These are phyloP conservation scores for Lactarius akahatsu DNA, from an alignment of 768 basidiomycete genomes.

Conservation along the genomic window DNA sequence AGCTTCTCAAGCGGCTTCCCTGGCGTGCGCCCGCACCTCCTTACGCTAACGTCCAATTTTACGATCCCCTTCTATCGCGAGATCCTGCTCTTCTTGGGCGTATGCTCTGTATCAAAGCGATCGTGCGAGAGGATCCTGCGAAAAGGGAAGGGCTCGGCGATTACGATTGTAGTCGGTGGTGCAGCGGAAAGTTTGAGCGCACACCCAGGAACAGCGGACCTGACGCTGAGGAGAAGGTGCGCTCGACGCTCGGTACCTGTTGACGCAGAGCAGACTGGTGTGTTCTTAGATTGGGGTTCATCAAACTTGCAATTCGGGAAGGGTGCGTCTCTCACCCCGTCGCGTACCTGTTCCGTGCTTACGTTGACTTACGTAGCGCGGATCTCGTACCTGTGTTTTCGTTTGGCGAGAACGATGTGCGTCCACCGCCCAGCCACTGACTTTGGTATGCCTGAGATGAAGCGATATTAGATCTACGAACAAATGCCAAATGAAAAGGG, in stretches of 20 bases:
- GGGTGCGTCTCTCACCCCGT: conserved; percentile 50
- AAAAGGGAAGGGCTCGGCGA: conserved; percentile 50
- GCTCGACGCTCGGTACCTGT: conserved; percentile 27
- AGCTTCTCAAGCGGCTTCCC: conserved; percentile 90
- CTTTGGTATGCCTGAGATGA: neutral
- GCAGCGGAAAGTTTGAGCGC: conserved; percentile 94
- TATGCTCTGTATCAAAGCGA: conserved; percentile 88
- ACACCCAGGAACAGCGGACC: conserved; percentile 93
- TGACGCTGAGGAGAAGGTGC: conserved; percentile 73
- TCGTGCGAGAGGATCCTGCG: conserved; percentile 87
- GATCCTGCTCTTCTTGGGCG: conserved; percentile 78
- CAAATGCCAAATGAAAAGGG: conserved; percentile 97
- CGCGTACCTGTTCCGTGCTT: conserved; percentile 4
- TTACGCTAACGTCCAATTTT: conserved; percentile 91
- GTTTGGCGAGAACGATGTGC: conserved; percentile 97
- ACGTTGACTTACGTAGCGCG: conserved; percentile 51
- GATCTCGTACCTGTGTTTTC: conserved; percentile 97
- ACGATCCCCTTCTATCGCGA: conserved; percentile 92
- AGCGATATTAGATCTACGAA: conserved; percentile 74
- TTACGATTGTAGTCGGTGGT: conserved; percentile 95
- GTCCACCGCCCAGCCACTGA: conserved; percentile 32
- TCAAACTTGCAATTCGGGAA: conserved; percentile 89
- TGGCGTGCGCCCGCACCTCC: conserved; percentile 88
- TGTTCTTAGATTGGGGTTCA: conserved; percentile 75
- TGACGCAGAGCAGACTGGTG: neutral